A percentile compares a stretch with the other conserved stretches of the same genome.
Conservation (phyloP, 1,284 basidiomycete genomes). For the Cryptococcus sp. region DNA sequence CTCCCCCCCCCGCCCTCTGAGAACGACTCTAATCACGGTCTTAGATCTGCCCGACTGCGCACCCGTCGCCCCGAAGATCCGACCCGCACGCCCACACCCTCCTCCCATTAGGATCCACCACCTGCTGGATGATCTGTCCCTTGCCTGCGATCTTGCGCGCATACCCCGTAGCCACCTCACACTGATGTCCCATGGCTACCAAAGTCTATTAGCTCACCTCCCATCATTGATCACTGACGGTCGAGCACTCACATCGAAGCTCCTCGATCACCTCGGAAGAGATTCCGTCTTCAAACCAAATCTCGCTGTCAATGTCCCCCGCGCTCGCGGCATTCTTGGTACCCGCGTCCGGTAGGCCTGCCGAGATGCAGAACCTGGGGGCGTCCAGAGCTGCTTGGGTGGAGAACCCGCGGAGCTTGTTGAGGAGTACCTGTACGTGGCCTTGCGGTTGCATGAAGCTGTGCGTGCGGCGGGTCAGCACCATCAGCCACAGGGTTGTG, state of each 20-base stretch:
- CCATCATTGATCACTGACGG: not conserved
- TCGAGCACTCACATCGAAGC: slow-evolving; percentile 57
- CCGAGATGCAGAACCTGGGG: slow-evolving; percentile 91
- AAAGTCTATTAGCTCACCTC: not conserved
- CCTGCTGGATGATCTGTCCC: slow-evolving; percentile 82
- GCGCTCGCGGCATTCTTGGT: slow-evolving; percentile 53
- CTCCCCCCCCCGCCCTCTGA: no score
- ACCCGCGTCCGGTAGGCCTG: slow-evolving; percentile 66
- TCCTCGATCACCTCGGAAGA: slow-evolving; percentile 58
- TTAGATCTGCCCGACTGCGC: slow-evolving; percentile 81
- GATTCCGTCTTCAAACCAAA: slow-evolving; percentile 85
- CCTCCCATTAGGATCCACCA: slow-evolving; percentile 61
- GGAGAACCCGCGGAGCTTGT: slow-evolving; percentile 78
- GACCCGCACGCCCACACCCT: slow-evolving; percentile 84
- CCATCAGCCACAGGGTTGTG: not conserved
- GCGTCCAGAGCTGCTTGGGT: slow-evolving; percentile 75
- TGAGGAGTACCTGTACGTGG: slow-evolving; percentile 89
- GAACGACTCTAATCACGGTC: not conserved
- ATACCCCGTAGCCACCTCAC: slow-evolving; percentile 61
- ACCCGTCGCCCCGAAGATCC: slow-evolving; percentile 81
- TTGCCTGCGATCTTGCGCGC: slow-evolving; percentile 73
- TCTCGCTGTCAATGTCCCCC: slow-evolving; percentile 71
- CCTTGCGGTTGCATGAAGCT: slow-evolving; percentile 84
- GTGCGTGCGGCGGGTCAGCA: not conserved
- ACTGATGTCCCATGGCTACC: slow-evolving; percentile 81